Evolutionary conservation across 306 rosid species (phyloP).

Genomic region (Lagenaria siceraria): DNA sequence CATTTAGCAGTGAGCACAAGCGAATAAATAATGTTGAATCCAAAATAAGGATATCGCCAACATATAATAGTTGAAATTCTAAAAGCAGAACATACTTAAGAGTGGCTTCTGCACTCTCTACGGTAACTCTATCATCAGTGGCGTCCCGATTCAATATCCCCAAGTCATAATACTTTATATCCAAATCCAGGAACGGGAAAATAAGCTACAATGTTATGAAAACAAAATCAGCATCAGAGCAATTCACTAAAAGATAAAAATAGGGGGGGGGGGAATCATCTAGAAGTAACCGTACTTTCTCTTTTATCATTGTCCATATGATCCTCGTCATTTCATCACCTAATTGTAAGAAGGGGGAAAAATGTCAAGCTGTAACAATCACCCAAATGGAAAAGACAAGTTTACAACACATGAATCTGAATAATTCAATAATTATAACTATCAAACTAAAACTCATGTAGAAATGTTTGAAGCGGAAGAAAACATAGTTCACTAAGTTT

Average conservation of each 20-base stretch:
- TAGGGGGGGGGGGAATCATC: neutral
- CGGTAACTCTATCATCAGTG: constrained; percentile 74
- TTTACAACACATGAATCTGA: neutral
- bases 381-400: neutral
- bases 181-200: constrained; percentile 71
- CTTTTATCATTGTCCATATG: constrained; percentile 80
- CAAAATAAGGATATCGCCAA: neutral
- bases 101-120: constrained; percentile 88
- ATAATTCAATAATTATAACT: neutral
- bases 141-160: constrained; percentile 83
- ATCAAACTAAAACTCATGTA: neutral
- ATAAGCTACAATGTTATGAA: constrained; percentile 58
- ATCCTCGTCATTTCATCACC: constrained; percentile 96
- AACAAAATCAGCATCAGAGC: neutral
- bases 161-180: constrained; percentile 81
- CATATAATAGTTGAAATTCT: neutral
- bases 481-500: neutral
- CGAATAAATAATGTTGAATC: neutral
- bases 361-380: neutral
- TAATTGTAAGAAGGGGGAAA: constrained; percentile 8
- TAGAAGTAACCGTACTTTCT: constrained; percentile 35
- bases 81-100: constrained; percentile 43
- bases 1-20: neutral
- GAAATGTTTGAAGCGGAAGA: neutral
- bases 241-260: neutral